Conservation (phyloP, 2,329 filamentous ascomycete species). For the Bertia moriformis region DNA sequence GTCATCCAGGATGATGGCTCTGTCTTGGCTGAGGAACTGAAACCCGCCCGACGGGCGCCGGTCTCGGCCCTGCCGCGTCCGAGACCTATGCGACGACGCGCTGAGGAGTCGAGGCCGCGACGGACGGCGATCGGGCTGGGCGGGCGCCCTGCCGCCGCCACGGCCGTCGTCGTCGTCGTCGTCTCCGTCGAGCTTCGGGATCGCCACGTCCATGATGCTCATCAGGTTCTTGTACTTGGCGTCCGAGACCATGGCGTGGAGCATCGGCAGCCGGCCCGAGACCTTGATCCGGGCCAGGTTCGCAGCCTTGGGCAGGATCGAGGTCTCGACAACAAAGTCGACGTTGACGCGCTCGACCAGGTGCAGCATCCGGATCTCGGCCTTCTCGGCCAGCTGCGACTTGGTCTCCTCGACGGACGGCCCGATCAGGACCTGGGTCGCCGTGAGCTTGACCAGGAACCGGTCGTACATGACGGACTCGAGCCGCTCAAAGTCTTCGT, state of each 20-base stretch:
- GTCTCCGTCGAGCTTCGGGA: constrained; percentile 62
- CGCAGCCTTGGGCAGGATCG: constrained; percentile 88
- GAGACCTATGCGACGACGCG: constrained; percentile 22
- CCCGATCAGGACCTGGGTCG: constrained; percentile 88
- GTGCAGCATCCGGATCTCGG: constrained; percentile 61
- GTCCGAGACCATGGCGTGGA: constrained; percentile 86
- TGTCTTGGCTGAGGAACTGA: constrained; percentile 55
- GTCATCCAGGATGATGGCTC: constrained; percentile 68
- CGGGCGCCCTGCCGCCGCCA: constrained; percentile 8
- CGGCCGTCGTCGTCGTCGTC: constrained; percentile 15
- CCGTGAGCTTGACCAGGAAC: constrained; percentile 81
- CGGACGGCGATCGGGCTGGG: constrained; percentile 1
- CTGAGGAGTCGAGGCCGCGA: constrained; percentile 29
- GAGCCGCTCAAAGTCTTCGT: constrained; percentile 74
- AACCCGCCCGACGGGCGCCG: constrained; percentile 57
- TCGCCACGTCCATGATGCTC: constrained; percentile 86
- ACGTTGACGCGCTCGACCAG: constrained; percentile 95
- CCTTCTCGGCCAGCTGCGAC: constrained; percentile 56
- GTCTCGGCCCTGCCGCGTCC: constrained; percentile 28
- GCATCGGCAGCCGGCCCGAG: constrained; percentile 77
- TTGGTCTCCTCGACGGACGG: constrained; percentile 85
- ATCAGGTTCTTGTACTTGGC: constrained; percentile 94
- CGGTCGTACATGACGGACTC: constrained; percentile 97
- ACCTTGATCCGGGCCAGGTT: constrained; percentile 85
- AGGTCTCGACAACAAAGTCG: constrained; percentile 85